Evolutionary conservation across 2,329 filamentous ascomycete species (phyloP).

Genomic region (Tricladium varicosporioides): DNA sequence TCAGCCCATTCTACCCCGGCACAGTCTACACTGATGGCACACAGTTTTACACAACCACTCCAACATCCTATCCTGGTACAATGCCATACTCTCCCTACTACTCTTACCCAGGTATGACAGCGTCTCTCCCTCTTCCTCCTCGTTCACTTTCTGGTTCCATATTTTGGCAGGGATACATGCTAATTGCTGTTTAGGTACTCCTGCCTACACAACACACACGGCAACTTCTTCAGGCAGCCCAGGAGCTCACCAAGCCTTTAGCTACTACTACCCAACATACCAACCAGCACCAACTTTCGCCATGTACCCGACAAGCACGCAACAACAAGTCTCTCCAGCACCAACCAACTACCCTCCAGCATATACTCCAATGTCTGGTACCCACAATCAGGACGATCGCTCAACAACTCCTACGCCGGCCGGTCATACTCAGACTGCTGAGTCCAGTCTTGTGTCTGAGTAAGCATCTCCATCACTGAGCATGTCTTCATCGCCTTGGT

Average conservation of each 20-base stretch:
- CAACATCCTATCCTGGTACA: conserved; percentile 7
- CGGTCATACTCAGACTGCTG: conserved; percentile 17
- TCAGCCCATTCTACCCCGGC: conserved; percentile 1
- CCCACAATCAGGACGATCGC: conserved; percentile 21
- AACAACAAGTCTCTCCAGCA: conserved; percentile 5
- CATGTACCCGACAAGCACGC: neutral
- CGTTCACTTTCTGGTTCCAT: neutral
- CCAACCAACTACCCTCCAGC: conserved; percentile 3
- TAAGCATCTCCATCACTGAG: conserved; percentile 4
- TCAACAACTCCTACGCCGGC: conserved; percentile 27
- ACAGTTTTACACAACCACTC: conserved; percentile 17
- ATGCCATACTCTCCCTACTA: conserved; percentile 15
- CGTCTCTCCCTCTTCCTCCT: conserved; percentile 12
- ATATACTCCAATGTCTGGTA: conserved; percentile 9
- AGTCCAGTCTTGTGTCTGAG: conserved; percentile 17
- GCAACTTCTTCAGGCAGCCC: conserved; percentile 13
- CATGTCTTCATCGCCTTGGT: neutral
- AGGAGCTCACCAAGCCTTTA: conserved; percentile 11
- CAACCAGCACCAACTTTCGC: conserved; percentile 13
- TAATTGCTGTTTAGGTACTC: neutral
- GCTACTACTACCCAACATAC: conserved; percentile 13
- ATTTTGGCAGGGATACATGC: conserved; percentile 2
- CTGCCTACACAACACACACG: neutral
- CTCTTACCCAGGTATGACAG: conserved; percentile 13
- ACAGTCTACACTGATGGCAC: conserved; percentile 19